phyloP scores from a whole-genome alignment of 208 protist species.

The Borovskyia barvae region DNA sequence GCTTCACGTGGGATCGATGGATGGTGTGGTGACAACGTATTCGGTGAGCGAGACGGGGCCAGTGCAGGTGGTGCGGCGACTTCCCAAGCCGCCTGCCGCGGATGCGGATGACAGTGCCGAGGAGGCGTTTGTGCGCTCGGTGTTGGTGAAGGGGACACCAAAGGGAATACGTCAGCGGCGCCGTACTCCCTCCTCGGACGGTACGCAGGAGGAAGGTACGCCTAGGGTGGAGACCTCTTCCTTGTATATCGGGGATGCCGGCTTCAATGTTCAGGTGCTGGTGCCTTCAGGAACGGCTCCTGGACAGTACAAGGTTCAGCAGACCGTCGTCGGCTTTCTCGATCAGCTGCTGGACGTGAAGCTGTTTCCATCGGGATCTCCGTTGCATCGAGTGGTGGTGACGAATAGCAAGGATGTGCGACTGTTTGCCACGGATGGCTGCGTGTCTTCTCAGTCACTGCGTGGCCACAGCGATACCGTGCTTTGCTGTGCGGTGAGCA shows the following conservation, averaged over 20 bases:
- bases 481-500: slow-evolving; percentile 73
- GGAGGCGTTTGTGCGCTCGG: slow-evolving; percentile 60
- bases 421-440: slow-evolving; percentile 54
- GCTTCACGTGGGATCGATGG: slow-evolving; percentile 70
- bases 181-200: slow-evolving; percentile 17
- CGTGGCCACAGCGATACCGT: slow-evolving; percentile 85
- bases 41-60: slow-evolving; percentile 43
- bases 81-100: slow-evolving; percentile 39
- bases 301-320: slow-evolving; percentile 24
- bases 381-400: slow-evolving; percentile 59
- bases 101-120: slow-evolving; percentile 48
- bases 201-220: slow-evolving; percentile 3
- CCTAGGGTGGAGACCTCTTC: neutral
- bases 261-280: slow-evolving; percentile 65
- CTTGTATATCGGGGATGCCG: slow-evolving; percentile 73
- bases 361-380: slow-evolving; percentile 35
- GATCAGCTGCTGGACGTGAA: slow-evolving; percentile 88
- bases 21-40: slow-evolving; percentile 76
- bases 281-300: neutral
- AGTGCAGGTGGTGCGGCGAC: slow-evolving; percentile 39
- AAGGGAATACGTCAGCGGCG: slow-evolving; percentile 37
- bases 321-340: slow-evolving; percentile 77
- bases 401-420: slow-evolving; percentile 89
- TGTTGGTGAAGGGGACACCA: slow-evolving; percentile 41
- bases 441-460: slow-evolving; percentile 61